These are phyloP conservation scores for Yarrowia phangngaensis DNA, from an alignment of 805 yeast species.

Conservation along the genomic window DNA sequence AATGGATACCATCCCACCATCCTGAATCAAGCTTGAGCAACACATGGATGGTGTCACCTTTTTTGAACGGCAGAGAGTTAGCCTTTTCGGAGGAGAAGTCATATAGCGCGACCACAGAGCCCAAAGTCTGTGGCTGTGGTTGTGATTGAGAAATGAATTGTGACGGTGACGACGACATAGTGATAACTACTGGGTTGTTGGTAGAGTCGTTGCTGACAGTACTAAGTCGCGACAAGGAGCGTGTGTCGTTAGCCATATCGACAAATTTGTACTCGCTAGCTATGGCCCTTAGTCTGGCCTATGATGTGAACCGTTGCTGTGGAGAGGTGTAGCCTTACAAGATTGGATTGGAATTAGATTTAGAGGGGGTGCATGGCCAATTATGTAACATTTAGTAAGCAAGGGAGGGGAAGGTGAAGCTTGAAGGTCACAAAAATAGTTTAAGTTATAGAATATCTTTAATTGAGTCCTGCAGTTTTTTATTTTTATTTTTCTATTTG, in stretches of 20 bases:
- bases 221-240: constrained; percentile 19
- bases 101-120: constrained; percentile 56
- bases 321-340: no score
- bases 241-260: background rate
- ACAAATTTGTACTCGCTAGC: no score
- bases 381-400: no score
- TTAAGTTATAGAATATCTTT: no score
- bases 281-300: no score
- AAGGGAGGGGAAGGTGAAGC: no score
- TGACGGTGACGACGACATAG: constrained; percentile 19
- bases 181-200: constrained; percentile 13
- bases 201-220: background rate
- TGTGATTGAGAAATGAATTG: constrained; percentile 1
- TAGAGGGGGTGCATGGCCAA: no score
- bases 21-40: constrained; percentile 59
- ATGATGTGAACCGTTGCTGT: no score
- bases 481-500: no score
- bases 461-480: no score
- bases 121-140: constrained; percentile 33
- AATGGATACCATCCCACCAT: constrained; percentile 82
- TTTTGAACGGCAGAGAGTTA: constrained; percentile 49
- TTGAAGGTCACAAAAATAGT: no score
- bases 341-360: no score
- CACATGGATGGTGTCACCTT: constrained; percentile 72
- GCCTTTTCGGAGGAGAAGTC: constrained; percentile 51